phyloP scores from a whole-genome alignment of 306 rosid species.

The Cicer judaicum region DNA sequence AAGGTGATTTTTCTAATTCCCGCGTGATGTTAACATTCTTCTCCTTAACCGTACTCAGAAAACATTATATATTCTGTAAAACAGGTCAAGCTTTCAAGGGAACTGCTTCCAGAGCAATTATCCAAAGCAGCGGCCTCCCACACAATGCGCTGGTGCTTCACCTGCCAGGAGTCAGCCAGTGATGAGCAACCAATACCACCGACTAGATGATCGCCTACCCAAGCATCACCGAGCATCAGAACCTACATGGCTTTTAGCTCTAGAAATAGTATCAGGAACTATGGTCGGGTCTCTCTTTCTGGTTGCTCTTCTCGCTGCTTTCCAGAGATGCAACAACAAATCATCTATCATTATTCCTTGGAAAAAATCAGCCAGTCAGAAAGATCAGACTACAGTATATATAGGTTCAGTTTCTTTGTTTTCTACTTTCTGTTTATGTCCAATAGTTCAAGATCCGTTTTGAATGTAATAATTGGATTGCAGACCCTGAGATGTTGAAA shows the following conservation, averaged over 20 bases:
- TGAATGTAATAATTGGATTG: constrained; percentile 37
- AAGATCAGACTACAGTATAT: constrained; percentile 65
- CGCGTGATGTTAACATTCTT: constrained; percentile 36
- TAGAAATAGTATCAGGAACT: constrained; percentile 83
- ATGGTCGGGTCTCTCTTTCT: constrained; percentile 72
- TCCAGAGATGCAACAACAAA: constrained; percentile 69
- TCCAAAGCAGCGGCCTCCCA: constrained; percentile 67
- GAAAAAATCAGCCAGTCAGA: constrained; percentile 85
- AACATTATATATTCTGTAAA: constrained; percentile 34
- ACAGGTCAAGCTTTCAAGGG: constrained; percentile 86
- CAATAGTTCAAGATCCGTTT: constrained; percentile 32
- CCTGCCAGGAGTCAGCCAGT: constrained; percentile 65
- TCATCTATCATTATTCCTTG: constrained; percentile 88
- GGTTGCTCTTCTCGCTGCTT: constrained; percentile 67
- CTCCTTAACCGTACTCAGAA: constrained; percentile 39
- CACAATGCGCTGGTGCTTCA: constrained; percentile 72
- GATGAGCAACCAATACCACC: constrained; percentile 47
- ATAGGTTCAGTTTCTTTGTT: constrained; percentile 58
- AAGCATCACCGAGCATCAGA: constrained; percentile 63
- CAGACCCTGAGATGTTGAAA: constrained; percentile 86
- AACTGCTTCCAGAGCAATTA: constrained; percentile 78
- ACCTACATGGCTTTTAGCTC: constrained; percentile 88
- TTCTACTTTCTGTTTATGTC: constrained; percentile 22
- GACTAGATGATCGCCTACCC: constrained; percentile 43
- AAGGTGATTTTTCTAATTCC: constrained; percentile 57